Conservation (phyloP, 805 yeast species). For the Grigorovia humatica region DNA sequence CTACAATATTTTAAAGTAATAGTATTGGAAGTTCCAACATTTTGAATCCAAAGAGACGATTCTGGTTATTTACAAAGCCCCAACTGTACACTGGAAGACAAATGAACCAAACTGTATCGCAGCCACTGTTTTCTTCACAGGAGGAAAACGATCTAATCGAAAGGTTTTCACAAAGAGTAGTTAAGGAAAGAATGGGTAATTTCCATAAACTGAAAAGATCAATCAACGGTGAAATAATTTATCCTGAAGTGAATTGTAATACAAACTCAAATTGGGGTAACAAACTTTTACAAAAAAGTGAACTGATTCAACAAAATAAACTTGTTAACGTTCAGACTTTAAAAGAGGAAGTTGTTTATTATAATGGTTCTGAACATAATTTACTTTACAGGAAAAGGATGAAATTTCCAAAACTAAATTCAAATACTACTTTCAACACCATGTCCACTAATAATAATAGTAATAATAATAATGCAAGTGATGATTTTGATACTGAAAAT, state of each 20-base stretch:
- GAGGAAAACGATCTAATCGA: slow-evolving; percentile 5
- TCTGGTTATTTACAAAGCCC: no score
- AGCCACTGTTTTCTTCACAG: neutral
- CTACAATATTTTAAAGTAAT: no score
- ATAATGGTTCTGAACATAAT: slow-evolving; percentile 29
- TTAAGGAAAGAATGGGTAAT: slow-evolving; percentile 27
- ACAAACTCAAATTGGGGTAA: slow-evolving; percentile 45
- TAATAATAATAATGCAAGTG: slow-evolving; percentile 20
- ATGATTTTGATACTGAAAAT: slow-evolving; percentile 19
- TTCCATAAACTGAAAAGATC: slow-evolving; percentile 24
- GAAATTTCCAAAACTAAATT: slow-evolving; percentile 9
- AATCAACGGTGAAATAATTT: slow-evolving; percentile 17
- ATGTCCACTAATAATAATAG: neutral
- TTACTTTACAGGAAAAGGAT: slow-evolving; percentile 26
- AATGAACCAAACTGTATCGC: neutral
- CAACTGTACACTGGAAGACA: neutral
- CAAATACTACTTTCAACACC: slow-evolving; percentile 4
- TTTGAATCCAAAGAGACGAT: no score
- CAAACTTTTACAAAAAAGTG: slow-evolving; percentile 43
- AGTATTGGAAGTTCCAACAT: no score
- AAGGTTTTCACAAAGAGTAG: slow-evolving; percentile 20
- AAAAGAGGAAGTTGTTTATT: slow-evolving; percentile 25
- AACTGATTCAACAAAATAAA: slow-evolving; percentile 35
- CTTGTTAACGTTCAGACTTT: slow-evolving; percentile 26
- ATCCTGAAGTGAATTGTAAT: slow-evolving; percentile 21